These are phyloP conservation scores for Penicillium sp. DNA, from an alignment of 2,329 filamentous ascomycete species.

Conservation along the genomic window DNA sequence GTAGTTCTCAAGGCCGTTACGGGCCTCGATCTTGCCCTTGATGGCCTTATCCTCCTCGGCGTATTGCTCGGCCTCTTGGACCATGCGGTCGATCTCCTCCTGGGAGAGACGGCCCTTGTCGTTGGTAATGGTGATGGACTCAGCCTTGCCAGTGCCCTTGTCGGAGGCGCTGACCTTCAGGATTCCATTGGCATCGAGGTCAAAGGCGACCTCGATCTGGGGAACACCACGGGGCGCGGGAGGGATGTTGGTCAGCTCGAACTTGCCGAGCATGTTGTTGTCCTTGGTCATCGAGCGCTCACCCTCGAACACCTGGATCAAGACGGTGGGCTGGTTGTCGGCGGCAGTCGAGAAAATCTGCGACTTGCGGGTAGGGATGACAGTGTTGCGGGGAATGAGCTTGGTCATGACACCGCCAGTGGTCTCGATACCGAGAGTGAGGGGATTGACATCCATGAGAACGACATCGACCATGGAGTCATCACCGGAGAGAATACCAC, in stretches of 20 bases:
- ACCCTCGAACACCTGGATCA: conserved; percentile 95
- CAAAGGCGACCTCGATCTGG: conserved; percentile 97
- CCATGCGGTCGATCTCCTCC: conserved; percentile 99
- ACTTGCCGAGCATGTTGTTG: conserved; percentile 97
- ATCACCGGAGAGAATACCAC: conserved; percentile 89
- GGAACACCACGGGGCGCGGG: conserved; percentile 93
- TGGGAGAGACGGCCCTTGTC: conserved; percentile 96
- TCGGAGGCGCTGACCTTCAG: conserved; percentile 93
- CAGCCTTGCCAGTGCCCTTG: conserved; percentile 96
- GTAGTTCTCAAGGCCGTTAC: conserved; percentile 98
- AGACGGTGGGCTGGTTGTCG: conserved; percentile 92
- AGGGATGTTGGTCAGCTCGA: conserved; percentile 94
- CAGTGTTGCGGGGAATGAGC: conserved; percentile 90
- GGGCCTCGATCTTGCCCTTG: conserved; percentile 92
- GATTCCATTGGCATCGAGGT: conserved; percentile 97
- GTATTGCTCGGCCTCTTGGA: conserved; percentile 96
- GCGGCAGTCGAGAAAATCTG: conserved; percentile 97
- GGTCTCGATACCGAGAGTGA: conserved; percentile 96
- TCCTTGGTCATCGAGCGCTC: conserved; percentile 93
- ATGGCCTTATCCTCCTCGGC: conserved; percentile 99
- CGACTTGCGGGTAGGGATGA: conserved; percentile 93
- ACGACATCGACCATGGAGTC: conserved; percentile 76
- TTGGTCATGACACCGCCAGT: conserved; percentile 98
- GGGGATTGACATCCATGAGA: conserved; percentile 95
- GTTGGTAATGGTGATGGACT: conserved; percentile 99